Base-by-base conservation (phyloP, 331 rosid genomes). In the Quercus lobata region DNA sequence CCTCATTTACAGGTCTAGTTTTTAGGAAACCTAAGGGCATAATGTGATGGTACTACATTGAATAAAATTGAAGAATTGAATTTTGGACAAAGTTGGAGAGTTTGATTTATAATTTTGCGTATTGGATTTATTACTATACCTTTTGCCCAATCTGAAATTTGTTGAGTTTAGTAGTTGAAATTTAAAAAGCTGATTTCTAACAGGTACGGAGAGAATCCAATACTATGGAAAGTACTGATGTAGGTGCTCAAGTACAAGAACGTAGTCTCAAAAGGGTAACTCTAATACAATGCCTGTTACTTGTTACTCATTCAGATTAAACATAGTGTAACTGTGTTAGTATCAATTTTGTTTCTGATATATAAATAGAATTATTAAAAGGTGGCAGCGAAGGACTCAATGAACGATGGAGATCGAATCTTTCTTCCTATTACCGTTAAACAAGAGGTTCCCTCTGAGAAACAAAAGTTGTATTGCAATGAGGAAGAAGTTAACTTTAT, bases 381-480 rank as follows among this genome's bases (percentile, higher is more conserved):
- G 96, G 91, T 93, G 49, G 82, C 91, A 49, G 89, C 97, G 16
- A 93, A 93, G 82, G 96, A 95, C 77, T 81, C 85, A 7, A 80
- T 93, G 82, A 88, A 84, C 78, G 34, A 75, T 2, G 96, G 99
- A 22, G 99, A 93, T 74, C 82, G 78, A 27, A 84, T 95, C 69
- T 81, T 84, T 79, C 98, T 95, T 76, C 99, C 98, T 12, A 73
- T 79, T 12, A 85, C 89, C 11, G 97, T 93, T 56, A 74, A 87
- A 80, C 76, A 87, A 80, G 76, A 87, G 71, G 32, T 49, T 7
- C 89, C 87, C 7, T 15, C 17, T n/a, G 83, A 83, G 74, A 86
- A 82, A 79, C 84, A 61, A 27, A 75, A 84, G 7, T 72, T 77
- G 19, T 77, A 32, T 81, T 76, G 91, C 89, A 88, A 82, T 71